Base-by-base conservation (phyloP, 257 asterid genomes). In the Ocimum tenuiflorum region DNA sequence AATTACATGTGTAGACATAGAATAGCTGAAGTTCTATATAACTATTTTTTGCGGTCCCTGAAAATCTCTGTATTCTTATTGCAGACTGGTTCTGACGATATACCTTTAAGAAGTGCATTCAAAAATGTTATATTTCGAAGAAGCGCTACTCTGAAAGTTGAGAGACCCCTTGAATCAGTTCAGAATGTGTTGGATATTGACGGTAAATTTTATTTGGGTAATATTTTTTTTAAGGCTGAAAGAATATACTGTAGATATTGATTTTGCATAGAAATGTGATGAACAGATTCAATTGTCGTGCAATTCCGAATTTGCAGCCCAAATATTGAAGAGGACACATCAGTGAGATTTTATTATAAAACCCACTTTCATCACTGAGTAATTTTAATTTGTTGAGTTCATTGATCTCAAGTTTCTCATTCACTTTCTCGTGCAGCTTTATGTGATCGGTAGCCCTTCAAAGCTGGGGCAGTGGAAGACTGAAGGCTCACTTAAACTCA, bases 271-370 rank as follows among this genome's bases (percentile, higher is more conserved):
- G 24, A 31, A 52, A 60, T 52, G n/a, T n/a, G n/a, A 56, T 59
- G 61, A 81, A 63, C 95, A 84, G 88, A 77, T 77, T 77, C 90
- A 15, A 84, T 84, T 18, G 60, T 82, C n/a, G 82, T 94, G 53
- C 97, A 89, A 68, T 94, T 94, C 86, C 81, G 79, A 78, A 79
- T 89, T 66, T 80, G 94, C 84, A 89, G 96, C 76, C 96, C 99
- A 29, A 79, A 85, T 71, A 64, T 86, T 20, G 88, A 82, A 60
- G 82, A 80, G 56, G 95, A 73, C 78, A 83, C 96, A 53, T 77
- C 92, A 47, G 98, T 91, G 81, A 77, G 91, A 70, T 72, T 45
- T 58, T 29, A 50, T 50, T 62, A 54, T 56, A 60, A 63, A 46
- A 58, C 38, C 69, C 46, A 53, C 51, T 49, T 53, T 56, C 17